These are phyloP conservation scores for Linum lewisii DNA, from an alignment of 345 rosid species.

Conservation along the genomic window DNA sequence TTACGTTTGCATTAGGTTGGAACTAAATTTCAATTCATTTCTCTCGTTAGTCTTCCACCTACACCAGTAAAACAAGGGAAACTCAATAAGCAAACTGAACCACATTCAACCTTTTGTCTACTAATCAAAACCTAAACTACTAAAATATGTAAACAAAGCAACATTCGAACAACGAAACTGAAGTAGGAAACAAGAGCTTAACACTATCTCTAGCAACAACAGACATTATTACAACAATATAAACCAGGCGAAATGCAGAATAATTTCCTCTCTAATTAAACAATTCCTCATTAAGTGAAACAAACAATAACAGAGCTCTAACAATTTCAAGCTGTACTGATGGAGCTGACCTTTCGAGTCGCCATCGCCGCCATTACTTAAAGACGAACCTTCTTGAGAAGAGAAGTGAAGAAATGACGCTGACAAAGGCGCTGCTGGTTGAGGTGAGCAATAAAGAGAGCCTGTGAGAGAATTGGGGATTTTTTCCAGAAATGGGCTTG, in stretches of 20 bases:
- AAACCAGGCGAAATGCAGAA: no score
- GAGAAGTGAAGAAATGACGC: constrained; percentile 40
- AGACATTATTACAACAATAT: no score
- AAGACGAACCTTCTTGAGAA: constrained; percentile 35
- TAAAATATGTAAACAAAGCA: no score
- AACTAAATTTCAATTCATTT: constrained; percentile 74
- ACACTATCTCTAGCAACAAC: no score
- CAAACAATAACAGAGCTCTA: background rate
- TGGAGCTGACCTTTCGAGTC: constrained; percentile 43
- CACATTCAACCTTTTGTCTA: no score
- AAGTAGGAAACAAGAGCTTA: no score
- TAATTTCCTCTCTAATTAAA: background rate
- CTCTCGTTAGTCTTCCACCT: constrained; percentile 76
- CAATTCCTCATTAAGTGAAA: constrained; percentile 7
- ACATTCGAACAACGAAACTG: no score
- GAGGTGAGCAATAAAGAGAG: constrained; percentile 18
- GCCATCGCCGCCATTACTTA: constrained; percentile 25
- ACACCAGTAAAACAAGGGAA: constrained; percentile 13
- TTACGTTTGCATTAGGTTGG: constrained; percentile 66
- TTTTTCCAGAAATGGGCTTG: no score
- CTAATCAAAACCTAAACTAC: no score
- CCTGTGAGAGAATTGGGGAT: no score
- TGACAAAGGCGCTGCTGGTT: constrained; percentile 20
- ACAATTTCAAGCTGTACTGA: background rate
- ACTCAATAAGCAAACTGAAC: background rate